Evolutionary conservation across 108 stramenopile species (phyloP), one percentile per base, ranked within the genome.

Genomic region (Fragilariopsis cylindrus): DNA sequence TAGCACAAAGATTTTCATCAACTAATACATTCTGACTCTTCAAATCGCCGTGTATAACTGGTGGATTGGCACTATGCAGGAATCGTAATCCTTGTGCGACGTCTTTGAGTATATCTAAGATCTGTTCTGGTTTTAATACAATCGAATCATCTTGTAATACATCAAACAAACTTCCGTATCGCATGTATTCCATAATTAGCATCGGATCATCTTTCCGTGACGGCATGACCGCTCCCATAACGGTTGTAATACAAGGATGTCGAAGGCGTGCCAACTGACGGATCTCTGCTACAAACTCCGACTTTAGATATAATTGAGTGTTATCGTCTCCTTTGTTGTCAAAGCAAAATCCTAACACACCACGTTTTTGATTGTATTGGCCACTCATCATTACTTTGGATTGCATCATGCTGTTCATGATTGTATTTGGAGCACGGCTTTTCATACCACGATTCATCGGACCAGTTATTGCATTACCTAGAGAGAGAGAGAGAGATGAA

Each of bases 171-270:
- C 85, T 86, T 7, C 90, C 90, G 53, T 76, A 55, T 5, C 71
- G 49, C 90, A 90, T 90, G 53, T 70, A 75, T 57, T 82, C 81
- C 81, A 82, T 82, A 5, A 82, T 68, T 48, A 82, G 64, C 79
- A 85, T 77, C 9, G 90, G 90, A 57, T 88, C 87, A 21, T 69
- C 70, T 8, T 45, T 52, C 30, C 30, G 30, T 5, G 76, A 70
- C 19, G 75, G 67, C 46, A 85, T 73, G n/a, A 89, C 88, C 9
- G 84, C 74, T 8, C 81, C 85, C 77, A 78, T 80, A 47, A 88
- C 85, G 7, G 87, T 90, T 0, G 85, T 88, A 50, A 90, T 90
- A 45, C 85, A 87, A 12, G 90, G 89, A 66, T 90, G 89, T 7
- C 89, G 76, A 8, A 90, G 70, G 47, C 82, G 80, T n/a, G 75